Percentiles rank a stretch among this genome's conserved stretches.
These are phyloP conservation scores for Amanita molliuscula DNA, from an alignment of 768 basidiomycete genomes.

Conservation along the genomic window DNA sequence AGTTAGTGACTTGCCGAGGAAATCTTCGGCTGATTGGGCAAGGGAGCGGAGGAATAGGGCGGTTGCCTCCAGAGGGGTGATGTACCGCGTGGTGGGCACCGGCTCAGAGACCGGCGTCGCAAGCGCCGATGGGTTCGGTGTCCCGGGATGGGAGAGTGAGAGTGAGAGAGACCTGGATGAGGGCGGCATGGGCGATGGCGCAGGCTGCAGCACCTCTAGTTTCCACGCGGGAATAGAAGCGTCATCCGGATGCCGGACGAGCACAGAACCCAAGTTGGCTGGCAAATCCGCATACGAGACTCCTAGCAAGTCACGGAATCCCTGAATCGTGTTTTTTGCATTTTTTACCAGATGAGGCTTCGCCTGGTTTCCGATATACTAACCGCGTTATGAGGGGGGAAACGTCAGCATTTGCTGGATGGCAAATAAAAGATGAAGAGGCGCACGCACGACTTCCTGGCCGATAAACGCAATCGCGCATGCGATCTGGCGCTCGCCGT, in stretches of 20 bases:
- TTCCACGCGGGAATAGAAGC: constrained; percentile 75
- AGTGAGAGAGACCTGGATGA: constrained; percentile 19
- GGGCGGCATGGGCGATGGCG: constrained; percentile 55
- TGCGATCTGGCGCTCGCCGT: constrained; percentile 96
- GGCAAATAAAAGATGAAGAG: constrained; percentile 1
- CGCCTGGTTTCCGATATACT: constrained; percentile 97
- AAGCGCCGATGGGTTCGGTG: constrained; percentile 38
- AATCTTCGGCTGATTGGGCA: constrained; percentile 80
- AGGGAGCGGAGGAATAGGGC: constrained; percentile 81
- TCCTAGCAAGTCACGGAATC: constrained; percentile 88
- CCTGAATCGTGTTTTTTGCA: constrained; percentile 85
- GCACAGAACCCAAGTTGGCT: neutral
- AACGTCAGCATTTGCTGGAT: neutral
- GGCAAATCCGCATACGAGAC: constrained; percentile 52
- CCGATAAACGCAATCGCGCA: constrained; percentile 87
- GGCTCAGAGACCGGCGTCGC: constrained; percentile 71
- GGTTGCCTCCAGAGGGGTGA: constrained; percentile 78
- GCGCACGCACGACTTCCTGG: constrained; percentile 69
- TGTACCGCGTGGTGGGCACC: constrained; percentile 50
- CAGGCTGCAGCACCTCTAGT: constrained; percentile 70
- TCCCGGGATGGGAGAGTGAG: constrained; percentile 29
- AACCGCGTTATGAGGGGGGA: constrained; percentile 10
- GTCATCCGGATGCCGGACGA: constrained; percentile 47
- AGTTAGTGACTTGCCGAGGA: constrained; percentile 68
- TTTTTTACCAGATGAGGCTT: constrained; percentile 95